Evolutionary conservation across 495 filamentous ascomycete species (phyloP).

Genomic region (Acidomyces sp.): DNA sequence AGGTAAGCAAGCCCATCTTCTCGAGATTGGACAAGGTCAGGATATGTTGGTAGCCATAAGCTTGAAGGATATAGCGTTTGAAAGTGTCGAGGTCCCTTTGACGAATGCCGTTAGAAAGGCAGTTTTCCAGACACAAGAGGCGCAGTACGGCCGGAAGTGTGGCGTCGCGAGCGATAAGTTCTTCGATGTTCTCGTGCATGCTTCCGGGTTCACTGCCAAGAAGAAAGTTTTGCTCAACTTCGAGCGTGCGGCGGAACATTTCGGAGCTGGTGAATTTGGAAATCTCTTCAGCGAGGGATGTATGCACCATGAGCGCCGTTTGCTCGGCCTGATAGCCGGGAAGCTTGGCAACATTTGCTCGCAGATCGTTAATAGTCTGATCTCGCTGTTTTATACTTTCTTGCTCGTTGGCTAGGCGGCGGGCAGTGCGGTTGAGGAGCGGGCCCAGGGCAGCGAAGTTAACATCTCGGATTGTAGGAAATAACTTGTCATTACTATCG

Average conservation of each 20-base stretch:
- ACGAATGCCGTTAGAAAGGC: constrained; percentile 76
- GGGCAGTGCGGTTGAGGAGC: constrained; percentile 79
- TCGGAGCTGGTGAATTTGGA: constrained; percentile 81
- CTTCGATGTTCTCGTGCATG: constrained; percentile 81
- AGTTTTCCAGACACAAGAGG: constrained; percentile 80
- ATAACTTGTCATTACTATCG: constrained; percentile 81
- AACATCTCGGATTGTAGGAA: constrained; percentile 73
- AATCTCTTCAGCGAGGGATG: constrained; percentile 84
- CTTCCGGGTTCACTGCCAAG: constrained; percentile 77
- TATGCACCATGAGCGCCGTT: constrained; percentile 80
- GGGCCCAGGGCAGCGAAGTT: constrained; percentile 91
- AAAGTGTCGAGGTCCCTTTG: constrained; percentile 78
- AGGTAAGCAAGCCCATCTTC: constrained; percentile 66
- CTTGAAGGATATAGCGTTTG: constrained; percentile 74
- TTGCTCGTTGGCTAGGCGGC: constrained; percentile 75
- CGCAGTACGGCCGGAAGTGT: constrained; percentile 69
- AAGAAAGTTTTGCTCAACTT: constrained; percentile 93
- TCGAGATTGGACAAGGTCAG: constrained; percentile 82
- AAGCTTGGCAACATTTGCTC: constrained; percentile 81
- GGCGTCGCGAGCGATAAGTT: constrained; percentile 75
- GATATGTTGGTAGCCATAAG: constrained; percentile 88
- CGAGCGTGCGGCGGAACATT: constrained; percentile 71
- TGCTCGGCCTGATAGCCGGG: constrained; percentile 90
- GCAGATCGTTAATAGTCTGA: constrained; percentile 78
- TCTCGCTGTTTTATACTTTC: constrained; percentile 69